Percentiles rank a stretch among this genome's conserved stretches.
These are phyloP conservation scores for Dalechampia spathulata DNA, from an alignment of 441 rosid genomes.

Conservation along the genomic window DNA sequence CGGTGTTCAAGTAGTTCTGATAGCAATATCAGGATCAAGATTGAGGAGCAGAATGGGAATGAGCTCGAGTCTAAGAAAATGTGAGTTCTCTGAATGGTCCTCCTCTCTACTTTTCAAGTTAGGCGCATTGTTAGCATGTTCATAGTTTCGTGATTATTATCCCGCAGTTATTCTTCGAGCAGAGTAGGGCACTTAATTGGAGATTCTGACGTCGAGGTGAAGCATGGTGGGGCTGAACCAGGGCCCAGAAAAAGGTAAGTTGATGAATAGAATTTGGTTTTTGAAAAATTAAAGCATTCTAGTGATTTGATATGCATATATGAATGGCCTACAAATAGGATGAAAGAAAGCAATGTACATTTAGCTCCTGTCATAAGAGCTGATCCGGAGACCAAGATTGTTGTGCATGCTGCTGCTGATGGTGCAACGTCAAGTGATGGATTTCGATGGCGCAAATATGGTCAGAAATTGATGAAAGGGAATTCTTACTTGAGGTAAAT, in stretches of 20 bases:
- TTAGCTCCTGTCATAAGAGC: slow-evolving; percentile 3
- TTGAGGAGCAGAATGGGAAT: slow-evolving; percentile 6
- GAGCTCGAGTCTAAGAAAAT: slow-evolving; percentile 3
- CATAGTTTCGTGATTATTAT: too few species aligned
- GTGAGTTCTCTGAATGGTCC: slow-evolving; percentile 9
- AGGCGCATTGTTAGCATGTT: too few species aligned
- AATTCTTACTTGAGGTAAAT: slow-evolving; percentile 17
- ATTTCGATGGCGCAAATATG: slow-evolving; percentile 25
- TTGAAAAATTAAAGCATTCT: background rate
- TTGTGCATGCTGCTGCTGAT: slow-evolving; percentile 9
- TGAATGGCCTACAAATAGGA: slow-evolving; percentile 12
- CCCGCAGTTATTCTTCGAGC: too few species aligned
- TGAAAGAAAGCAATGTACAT: background rate
- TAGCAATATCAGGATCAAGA: slow-evolving; percentile 7
- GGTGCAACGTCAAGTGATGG: slow-evolving; percentile 17
- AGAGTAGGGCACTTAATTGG: too few species aligned
- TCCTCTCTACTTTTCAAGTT: too few species aligned
- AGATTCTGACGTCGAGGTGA: slow-evolving; percentile 9
- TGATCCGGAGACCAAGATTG: slow-evolving; percentile 4
- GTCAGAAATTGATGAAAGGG: slow-evolving; percentile 21
- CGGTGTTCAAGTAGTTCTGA: slow-evolving; percentile 17
- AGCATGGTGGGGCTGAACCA: slow-evolving; percentile 12
- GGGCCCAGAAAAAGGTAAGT: slow-evolving; percentile 6
- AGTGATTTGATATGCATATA: background rate
- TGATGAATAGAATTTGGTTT: background rate